A percentile compares a stretch with the other conserved stretches of the same genome.
Evolutionary conservation across 139 green algal genomes (phyloP).

Genomic region (Desmodesmus armatus): DNA sequence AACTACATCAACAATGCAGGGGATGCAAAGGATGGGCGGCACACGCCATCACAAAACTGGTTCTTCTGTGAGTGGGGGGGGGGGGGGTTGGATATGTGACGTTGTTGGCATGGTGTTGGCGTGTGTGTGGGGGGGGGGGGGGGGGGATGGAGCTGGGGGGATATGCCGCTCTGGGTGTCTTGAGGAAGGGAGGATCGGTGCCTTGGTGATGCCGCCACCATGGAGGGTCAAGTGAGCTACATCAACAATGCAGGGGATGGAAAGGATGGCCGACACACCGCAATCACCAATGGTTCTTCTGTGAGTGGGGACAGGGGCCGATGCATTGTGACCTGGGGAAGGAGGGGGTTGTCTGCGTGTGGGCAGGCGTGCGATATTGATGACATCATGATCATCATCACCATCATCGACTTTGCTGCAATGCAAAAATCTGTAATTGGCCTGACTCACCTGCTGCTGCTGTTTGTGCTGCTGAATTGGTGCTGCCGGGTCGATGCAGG

Average conservation of each 20-base stretch:
- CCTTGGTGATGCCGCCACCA: conserved; percentile 21
- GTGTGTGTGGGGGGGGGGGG: no score
- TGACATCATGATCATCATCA: not conserved
- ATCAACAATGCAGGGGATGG: conserved; percentile 31
- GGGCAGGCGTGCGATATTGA: not conserved
- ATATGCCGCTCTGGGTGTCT: no score
- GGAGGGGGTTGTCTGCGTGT: no score
- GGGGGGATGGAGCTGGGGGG: no score
- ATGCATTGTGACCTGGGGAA: no score
- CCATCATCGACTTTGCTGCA: not conserved
- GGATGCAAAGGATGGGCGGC: conserved; percentile 26
- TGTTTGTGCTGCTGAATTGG: not conserved
- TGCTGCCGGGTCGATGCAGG: not conserved
- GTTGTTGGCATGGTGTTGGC: not conserved
- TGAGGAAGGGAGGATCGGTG: not conserved
- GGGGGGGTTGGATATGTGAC: not conserved
- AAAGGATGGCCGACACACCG: conserved; percentile 31
- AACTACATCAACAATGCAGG: conserved; percentile 40
- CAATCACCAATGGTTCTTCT: conserved; percentile 45
- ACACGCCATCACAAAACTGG: conserved; percentile 19
- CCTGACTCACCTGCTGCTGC: not conserved
- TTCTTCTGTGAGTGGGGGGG: conserved; percentile 31
- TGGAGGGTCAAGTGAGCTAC: conserved; percentile 36
- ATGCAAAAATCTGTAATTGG: not conserved
- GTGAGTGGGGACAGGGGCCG: no score